Evolutionary conservation across 495 filamentous ascomycete species (phyloP).

Genomic region (Recurvomyces mirabilis): DNA sequence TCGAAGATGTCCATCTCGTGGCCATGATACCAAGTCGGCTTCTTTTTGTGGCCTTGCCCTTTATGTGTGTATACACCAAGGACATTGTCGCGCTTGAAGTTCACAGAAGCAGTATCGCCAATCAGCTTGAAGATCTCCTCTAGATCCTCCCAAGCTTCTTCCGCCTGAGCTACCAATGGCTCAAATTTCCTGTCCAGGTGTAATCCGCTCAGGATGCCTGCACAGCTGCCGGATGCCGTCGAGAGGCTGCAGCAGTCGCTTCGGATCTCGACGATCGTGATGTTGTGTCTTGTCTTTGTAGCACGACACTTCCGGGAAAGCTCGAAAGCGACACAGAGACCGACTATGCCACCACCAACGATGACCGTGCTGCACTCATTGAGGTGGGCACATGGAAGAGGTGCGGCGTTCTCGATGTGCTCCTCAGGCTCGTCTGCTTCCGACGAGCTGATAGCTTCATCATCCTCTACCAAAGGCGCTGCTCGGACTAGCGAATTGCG

Average conservation of each 20-base stretch:
- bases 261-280: constrained; percentile 16
- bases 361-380: constrained; percentile 3
- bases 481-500: no score
- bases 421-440: neutral
- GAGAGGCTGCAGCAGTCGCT: neutral
- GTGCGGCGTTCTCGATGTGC: neutral
- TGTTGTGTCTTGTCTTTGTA: neutral
- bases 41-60: neutral
- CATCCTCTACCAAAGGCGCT: no score
- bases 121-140: neutral
- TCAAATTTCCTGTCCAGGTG: neutral
- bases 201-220: constrained; percentile 4
- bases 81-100: neutral
- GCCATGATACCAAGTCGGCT: neutral
- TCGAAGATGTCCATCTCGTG: neutral
- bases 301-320: constrained; percentile 1
- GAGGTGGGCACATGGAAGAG: neutral
- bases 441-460: neutral
- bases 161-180: neutral
- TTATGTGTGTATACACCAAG: neutral
- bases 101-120: no score
- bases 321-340: constrained; percentile 16
- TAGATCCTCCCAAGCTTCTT: constrained; percentile 1
- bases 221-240: constrained; percentile 5
- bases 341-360: constrained; percentile 15